These are phyloP conservation scores for Colletotrichum melonis DNA, from an alignment of 2,329 filamentous ascomycete genomes.

Conservation along the genomic window DNA sequence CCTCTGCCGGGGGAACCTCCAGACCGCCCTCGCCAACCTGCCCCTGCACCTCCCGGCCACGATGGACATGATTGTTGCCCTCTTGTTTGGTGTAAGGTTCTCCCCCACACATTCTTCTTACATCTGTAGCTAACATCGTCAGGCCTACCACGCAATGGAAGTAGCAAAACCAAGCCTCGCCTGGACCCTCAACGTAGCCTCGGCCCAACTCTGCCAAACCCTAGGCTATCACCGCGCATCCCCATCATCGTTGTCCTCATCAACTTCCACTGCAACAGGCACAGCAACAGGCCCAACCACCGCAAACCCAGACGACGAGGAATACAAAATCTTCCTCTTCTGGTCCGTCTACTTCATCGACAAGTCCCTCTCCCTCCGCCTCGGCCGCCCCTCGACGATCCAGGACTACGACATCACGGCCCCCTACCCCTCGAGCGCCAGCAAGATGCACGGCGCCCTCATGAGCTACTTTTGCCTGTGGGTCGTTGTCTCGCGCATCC, in stretches of 20 bases:
- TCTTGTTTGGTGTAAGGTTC: conserved; percentile 14
- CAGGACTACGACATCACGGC: conserved; percentile 68
- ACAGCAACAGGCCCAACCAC: no score
- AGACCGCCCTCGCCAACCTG: conserved; percentile 45
- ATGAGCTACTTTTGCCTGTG: conserved; percentile 56
- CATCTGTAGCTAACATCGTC: neutral
- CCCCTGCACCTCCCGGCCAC: conserved; percentile 47
- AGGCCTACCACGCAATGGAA: conserved; percentile 47
- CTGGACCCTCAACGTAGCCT: conserved; percentile 46
- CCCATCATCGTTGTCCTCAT: no score
- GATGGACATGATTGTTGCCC: conserved; percentile 39
- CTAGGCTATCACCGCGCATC: conserved; percentile 44
- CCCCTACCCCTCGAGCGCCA: conserved; percentile 46
- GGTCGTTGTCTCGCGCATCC: conserved; percentile 63
- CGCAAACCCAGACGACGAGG: conserved; percentile 38
- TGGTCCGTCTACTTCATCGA: conserved; percentile 69
- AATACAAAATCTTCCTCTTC: conserved; percentile 58
- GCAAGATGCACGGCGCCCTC: conserved; percentile 43
- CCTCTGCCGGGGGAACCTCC: conserved; percentile 44
- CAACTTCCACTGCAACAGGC: no score
- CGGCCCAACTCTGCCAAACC: conserved; percentile 46
- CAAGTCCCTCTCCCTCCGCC: conserved; percentile 64
- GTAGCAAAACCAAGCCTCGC: conserved; percentile 46
- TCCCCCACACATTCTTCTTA: no score
- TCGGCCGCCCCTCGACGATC: conserved; percentile 64